phyloP scores from a whole-genome alignment of 2,329 filamentous ascomycete genomes.

The Claviceps humidiphila region DNA sequence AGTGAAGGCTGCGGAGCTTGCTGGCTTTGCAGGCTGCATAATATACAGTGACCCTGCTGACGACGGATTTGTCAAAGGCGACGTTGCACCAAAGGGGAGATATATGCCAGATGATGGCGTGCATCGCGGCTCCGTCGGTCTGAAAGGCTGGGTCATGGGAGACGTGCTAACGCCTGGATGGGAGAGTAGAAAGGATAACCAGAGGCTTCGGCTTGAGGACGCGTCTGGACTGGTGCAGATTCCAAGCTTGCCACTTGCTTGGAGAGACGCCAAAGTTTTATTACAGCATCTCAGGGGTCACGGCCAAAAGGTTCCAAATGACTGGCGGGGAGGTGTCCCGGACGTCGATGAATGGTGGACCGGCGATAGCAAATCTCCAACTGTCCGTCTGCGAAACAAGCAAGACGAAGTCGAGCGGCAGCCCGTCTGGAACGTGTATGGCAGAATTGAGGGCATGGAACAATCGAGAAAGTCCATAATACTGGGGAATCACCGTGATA shows the following conservation, averaged over 20 bases:
- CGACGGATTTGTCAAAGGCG: constrained; percentile 64
- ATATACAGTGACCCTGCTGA: constrained; percentile 86
- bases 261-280: constrained; percentile 74
- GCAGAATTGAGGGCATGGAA: constrained; percentile 72
- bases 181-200: constrained; percentile 53
- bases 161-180: constrained; percentile 88
- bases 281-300: constrained; percentile 63
- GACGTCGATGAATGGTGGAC: constrained; percentile 73
- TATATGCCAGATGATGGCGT: constrained; percentile 74
- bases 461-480: constrained; percentile 72
- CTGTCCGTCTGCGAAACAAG: constrained; percentile 70
- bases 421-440: constrained; percentile 85
- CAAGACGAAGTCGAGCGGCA: constrained; percentile 76
- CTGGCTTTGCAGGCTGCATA: constrained; percentile 75
- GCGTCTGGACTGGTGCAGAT: constrained; percentile 66
- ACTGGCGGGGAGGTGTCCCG: constrained; percentile 68
- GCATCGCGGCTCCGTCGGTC: constrained; percentile 66
- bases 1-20: constrained; percentile 77
- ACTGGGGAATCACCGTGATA: constrained; percentile 85
- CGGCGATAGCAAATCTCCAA: constrained; percentile 60
- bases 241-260: constrained; percentile 79
- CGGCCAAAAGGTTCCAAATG: constrained; percentile 52
- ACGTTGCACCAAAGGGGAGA: constrained; percentile 60
- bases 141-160: constrained; percentile 73
- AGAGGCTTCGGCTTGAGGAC: constrained; percentile 55